These are phyloP conservation scores for Alternaria brassicae DNA, from an alignment of 2,329 filamentous ascomycete genomes.

Conservation along the genomic window DNA sequence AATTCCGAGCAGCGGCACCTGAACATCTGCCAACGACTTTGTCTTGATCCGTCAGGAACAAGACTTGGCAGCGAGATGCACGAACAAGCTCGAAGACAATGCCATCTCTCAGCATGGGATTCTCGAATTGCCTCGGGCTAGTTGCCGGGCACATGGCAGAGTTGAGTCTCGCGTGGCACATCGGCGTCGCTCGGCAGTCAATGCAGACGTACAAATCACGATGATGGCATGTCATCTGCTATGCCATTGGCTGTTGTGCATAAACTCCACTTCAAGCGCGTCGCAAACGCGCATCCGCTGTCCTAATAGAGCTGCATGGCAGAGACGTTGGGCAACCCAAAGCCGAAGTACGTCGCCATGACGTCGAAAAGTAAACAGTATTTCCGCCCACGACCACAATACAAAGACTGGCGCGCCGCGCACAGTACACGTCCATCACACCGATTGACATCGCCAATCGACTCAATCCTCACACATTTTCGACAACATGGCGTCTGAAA, in stretches of 20 bases:
- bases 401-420: slow-evolving; percentile 14
- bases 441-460: slow-evolving; percentile 12
- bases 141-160: slow-evolving; percentile 28
- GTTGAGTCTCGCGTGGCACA: slow-evolving; percentile 24
- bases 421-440: background rate
- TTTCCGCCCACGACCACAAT: slow-evolving; percentile 1
- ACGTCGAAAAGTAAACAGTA: slow-evolving; percentile 27
- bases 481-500: slow-evolving; percentile 41
- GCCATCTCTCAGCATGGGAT: slow-evolving; percentile 36
- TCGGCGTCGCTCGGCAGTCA: slow-evolving; percentile 30
- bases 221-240: slow-evolving; percentile 16
- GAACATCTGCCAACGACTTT: background rate
- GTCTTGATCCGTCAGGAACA: background rate
- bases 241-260: slow-evolving; percentile 20
- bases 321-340: slow-evolving; percentile 16
- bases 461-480: slow-evolving; percentile 4
- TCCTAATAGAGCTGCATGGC: slow-evolving; percentile 19
- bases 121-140: slow-evolving; percentile 25
- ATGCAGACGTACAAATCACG: slow-evolving; percentile 19
- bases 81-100: background rate
- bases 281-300: slow-evolving; percentile 18
- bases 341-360: slow-evolving; percentile 28
- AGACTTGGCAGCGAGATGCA: background rate
- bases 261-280: slow-evolving; percentile 13
- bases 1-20: background rate